phyloP scores from a whole-genome alignment of 78 protist species.

The Dictyostelium capitatum region DNA sequence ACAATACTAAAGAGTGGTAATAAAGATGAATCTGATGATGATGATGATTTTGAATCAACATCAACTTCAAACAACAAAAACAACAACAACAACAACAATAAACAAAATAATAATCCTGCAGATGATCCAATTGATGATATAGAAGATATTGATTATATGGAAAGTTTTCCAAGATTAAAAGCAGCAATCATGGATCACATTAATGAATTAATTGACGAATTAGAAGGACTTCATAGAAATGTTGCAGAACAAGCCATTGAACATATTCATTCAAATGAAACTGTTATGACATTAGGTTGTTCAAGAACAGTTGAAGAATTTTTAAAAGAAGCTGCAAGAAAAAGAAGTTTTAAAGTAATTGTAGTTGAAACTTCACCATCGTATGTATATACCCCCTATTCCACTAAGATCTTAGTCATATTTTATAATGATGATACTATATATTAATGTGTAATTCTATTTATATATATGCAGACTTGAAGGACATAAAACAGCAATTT shows the following conservation, averaged over 20 bases:
- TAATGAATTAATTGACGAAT: constrained; percentile 58
- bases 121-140: constrained; percentile 34
- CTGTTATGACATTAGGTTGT: constrained; percentile 84
- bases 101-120: not conserved
- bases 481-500: constrained; percentile 86
- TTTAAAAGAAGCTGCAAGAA: constrained; percentile 69
- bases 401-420: too few species aligned
- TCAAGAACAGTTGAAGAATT: constrained; percentile 87
- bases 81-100: not conserved
- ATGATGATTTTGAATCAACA: not conserved
- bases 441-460: too few species aligned
- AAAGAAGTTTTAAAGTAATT: constrained; percentile 83
- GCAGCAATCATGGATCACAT: constrained; percentile 43
- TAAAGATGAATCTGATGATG: not conserved
- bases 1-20: not conserved
- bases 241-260: constrained; percentile 77
- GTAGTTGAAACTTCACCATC: constrained; percentile 85
- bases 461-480: too few species aligned
- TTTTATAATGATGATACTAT: too few species aligned
- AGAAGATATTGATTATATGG: constrained; percentile 18
- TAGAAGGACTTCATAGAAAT: constrained; percentile 53
- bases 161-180: constrained; percentile 39
- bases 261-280: constrained; percentile 86
- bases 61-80: not conserved
- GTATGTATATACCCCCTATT: constrained; percentile 42